These are phyloP conservation scores for Cajanus cajan DNA, from an alignment of 306 rosid species.

Conservation along the genomic window DNA sequence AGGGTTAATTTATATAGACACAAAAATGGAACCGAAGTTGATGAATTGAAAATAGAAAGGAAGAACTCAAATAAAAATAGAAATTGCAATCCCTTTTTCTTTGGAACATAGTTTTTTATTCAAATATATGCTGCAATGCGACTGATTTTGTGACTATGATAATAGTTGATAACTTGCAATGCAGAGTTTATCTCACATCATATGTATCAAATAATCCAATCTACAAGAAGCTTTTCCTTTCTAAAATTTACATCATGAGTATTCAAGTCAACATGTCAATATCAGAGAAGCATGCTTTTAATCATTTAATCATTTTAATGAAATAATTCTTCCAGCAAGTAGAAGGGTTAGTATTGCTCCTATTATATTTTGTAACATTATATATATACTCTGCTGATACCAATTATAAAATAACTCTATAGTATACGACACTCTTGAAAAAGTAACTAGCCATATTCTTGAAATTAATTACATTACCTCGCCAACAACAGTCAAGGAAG, in stretches of 20 bases:
- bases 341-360: background rate
- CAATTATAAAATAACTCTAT: conserved; percentile 1
- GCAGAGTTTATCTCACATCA: conserved; percentile 2
- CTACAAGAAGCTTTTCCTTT: background rate
- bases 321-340: background rate
- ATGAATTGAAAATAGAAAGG: conserved; percentile 21
- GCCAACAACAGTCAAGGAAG: conserved; percentile 94
- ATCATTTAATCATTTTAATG: background rate
- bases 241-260: background rate
- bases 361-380: background rate
- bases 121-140: background rate
- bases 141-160: background rate
- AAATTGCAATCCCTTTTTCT: conserved; percentile 12
- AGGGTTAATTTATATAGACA: background rate
- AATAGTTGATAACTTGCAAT: conserved; percentile 1
- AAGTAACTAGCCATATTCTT: conserved; percentile 7
- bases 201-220: conserved; percentile 4
- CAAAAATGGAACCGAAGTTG: background rate
- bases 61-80: background rate
- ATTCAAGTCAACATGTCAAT: conserved; percentile 10
- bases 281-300: conserved; percentile 1
- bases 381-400: conserved; percentile 5
- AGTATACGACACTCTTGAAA: background rate
- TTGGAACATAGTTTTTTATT: conserved; percentile 4
- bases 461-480: conserved; percentile 62